phyloP scores from a whole-genome alignment of 1,284 basidiomycete species.

The Ganoderma leucocontextum region DNA sequence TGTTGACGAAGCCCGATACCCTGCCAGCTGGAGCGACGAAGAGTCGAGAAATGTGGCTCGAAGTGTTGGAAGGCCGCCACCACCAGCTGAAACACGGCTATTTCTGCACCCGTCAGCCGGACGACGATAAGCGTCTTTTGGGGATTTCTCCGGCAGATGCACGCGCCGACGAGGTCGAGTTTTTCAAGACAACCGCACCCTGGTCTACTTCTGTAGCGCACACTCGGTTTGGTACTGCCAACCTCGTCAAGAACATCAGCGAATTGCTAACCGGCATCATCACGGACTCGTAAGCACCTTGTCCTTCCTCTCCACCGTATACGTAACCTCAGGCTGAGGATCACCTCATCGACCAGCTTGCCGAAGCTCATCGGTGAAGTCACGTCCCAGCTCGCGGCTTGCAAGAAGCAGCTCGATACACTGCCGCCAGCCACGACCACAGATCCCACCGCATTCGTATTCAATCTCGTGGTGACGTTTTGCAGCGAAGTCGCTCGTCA shows the following conservation, averaged over 20 bases:
- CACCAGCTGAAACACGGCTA: constrained; percentile 64
- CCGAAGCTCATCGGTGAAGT: constrained; percentile 46
- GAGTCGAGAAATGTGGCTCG: constrained; percentile 54
- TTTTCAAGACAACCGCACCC: constrained; percentile 57
- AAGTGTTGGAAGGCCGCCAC: constrained; percentile 56
- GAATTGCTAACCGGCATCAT: constrained; percentile 51
- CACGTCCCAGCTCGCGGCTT: constrained; percentile 47
- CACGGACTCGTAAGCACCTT: constrained; percentile 16
- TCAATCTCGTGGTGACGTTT: constrained; percentile 55
- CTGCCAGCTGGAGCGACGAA: constrained; percentile 55
- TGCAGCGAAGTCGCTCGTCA: constrained; percentile 46
- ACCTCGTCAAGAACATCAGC: constrained; percentile 62
- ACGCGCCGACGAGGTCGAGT: constrained; percentile 50
- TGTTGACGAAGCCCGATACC: constrained; percentile 72
- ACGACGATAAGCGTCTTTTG: constrained; percentile 59
- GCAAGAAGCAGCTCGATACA: constrained; percentile 44
- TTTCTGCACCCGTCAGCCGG: constrained; percentile 71
- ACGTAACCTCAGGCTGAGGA: too few relatives aligned
- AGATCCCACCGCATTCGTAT: constrained; percentile 56
- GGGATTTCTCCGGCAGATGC: constrained; percentile 48
- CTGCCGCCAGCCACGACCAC: constrained; percentile 53
- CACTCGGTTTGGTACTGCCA: constrained; percentile 62
- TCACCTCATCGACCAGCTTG: constrained; percentile 48
- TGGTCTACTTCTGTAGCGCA: constrained; percentile 57
- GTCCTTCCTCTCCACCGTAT: background rate